Evolutionary conservation across 2,329 filamentous ascomycete species (phyloP).

Genomic region (Aciculosporium take): DNA sequence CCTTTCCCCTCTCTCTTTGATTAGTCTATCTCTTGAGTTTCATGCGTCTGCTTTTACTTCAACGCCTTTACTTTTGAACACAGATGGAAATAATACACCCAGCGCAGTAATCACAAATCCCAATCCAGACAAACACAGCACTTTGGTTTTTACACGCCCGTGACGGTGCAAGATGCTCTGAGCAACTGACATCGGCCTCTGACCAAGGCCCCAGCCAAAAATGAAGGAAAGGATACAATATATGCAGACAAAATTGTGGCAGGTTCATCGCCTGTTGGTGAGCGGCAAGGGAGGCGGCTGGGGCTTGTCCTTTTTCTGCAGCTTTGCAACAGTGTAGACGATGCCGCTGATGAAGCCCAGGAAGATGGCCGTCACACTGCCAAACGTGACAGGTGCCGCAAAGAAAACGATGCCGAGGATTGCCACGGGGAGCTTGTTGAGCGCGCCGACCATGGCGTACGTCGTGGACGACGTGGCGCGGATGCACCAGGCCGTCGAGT

Average conservation of each 20-base stretch:
- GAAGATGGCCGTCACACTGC: conserved; percentile 79
- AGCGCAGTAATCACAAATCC: background rate
- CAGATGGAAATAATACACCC: background rate
- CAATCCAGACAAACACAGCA: too few species aligned
- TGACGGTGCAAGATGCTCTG: background rate
- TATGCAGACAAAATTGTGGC: background rate
- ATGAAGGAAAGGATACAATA: background rate
- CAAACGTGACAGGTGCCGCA: conserved; percentile 80
- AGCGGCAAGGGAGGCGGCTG: conserved; percentile 3
- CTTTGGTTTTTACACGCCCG: background rate
- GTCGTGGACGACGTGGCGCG: conserved; percentile 94
- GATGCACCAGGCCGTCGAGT: conserved; percentile 97
- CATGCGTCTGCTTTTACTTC: background rate
- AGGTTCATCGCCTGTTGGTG: conserved; percentile 3
- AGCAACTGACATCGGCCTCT: background rate
- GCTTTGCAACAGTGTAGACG: conserved; percentile 49
- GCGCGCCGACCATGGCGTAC: conserved; percentile 94
- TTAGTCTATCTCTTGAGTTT: background rate
- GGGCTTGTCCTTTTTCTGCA: conserved; percentile 5
- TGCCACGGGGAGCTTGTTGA: conserved; percentile 96
- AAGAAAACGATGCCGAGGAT: conserved; percentile 91
- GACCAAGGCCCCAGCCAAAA: background rate
- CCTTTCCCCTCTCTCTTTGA: too few species aligned
- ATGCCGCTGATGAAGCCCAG: conserved; percentile 86
- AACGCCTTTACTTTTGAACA: background rate